Base-by-base conservation (phyloP, 2,329 filamentous ascomycete species). In the Sarocladiaceae sp. region DNA sequence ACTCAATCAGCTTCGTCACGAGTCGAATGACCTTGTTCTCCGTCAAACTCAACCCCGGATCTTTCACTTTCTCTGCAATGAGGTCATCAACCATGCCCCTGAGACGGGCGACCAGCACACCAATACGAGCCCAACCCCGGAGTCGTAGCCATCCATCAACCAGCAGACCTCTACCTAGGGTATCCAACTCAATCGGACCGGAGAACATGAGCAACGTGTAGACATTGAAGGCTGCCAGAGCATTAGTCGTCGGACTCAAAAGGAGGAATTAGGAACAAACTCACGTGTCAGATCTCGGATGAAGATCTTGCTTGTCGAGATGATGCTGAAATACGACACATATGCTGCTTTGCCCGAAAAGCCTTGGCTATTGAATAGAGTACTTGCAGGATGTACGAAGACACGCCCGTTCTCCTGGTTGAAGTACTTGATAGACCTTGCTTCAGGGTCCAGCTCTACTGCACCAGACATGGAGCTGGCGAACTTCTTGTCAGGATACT, bases 401-500 rank as follows among this genome's bases (percentile, higher is more conserved):
- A 97, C 90, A 6, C 94, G 80, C 0, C 87, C 88, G 58, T 87
- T 89, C 60, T 91, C 88, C 62, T 89, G 86, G 59, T 88, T 90
- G 69, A 90, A 97, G 72, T 92, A 99, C 66, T 91, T 94, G 70
- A 99, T 97, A 3, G 87, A 89, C 51, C 85, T 80, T 4, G 93
- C 93, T 69, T 97, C 93, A 0, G 93, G 93, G 64, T 99, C 94
- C 6, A 97, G 77, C 66, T 94, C 93, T 1, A 97, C 89, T 0
- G 94, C 90, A 7, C 94, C 94, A 1, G 90, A 89, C 57, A 95
- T 82, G 2, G 89, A 90, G 31, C 86, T 84, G 12, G 89, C 88
- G 68, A 95, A 99, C 68, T 97, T 97, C 74, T 96, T 96, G 71
- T 96, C 90, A 0, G 94, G 94, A 59, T 97, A 90, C 58, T 91